Conservation (phyloP, 2,329 filamentous ascomycete genomes). For the Aspergillus fijiensis region DNA sequence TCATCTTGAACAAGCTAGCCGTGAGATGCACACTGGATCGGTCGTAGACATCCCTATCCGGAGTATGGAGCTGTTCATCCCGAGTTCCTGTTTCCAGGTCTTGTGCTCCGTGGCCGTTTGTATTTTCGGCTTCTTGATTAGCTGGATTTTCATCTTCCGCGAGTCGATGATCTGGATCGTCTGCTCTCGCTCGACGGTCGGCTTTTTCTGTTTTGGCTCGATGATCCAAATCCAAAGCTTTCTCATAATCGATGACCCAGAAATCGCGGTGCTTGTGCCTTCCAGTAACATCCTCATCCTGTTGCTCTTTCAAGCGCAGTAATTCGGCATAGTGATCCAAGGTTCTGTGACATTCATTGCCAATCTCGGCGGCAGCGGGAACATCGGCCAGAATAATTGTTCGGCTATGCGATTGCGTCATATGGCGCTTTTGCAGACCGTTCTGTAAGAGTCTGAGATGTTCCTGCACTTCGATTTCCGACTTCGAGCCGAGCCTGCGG, state of each 20-base stretch:
- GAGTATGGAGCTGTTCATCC: constrained; percentile 24
- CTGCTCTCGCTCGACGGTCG: background rate
- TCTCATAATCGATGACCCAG: constrained; percentile 61
- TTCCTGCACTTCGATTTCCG: constrained; percentile 68
- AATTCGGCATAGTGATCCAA: constrained; percentile 69
- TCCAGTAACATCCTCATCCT: constrained; percentile 61
- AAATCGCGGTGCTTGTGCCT: constrained; percentile 58
- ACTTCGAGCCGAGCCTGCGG: constrained; percentile 66
- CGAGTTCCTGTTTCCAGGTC: constrained; percentile 9
- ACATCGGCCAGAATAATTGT: constrained; percentile 56
- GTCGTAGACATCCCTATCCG: constrained; percentile 27
- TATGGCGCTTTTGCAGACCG: constrained; percentile 45
- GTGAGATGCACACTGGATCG: constrained; percentile 46
- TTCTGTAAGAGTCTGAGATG: constrained; percentile 65
- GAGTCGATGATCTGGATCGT: background rate
- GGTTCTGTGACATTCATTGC: constrained; percentile 61
- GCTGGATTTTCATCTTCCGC: background rate
- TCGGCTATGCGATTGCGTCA: constrained; percentile 34
- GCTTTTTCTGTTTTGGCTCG: background rate
- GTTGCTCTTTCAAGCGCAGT: constrained; percentile 64
- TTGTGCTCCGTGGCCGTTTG: background rate
- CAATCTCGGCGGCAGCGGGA: constrained; percentile 71
- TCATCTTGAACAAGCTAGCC: constrained; percentile 58
- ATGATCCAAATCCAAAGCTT: constrained; percentile 33
- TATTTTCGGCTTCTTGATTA: background rate